Conservation (phyloP, 345 rosid species). For the Cardamine chenopodiifolia region DNA sequence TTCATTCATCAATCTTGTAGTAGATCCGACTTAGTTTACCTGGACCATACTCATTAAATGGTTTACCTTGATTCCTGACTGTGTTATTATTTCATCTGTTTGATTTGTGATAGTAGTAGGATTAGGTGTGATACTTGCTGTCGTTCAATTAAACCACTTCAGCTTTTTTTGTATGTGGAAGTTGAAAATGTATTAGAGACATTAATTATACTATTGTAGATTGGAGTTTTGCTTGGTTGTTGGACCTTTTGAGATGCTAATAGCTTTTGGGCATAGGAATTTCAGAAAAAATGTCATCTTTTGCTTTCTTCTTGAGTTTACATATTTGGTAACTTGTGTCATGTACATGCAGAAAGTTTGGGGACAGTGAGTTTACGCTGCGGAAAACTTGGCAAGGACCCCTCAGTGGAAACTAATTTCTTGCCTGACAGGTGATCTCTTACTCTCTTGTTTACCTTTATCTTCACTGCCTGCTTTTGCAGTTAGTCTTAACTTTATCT, state of each 20-base stretch:
- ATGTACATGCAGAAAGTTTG: slow-evolving; percentile 39
- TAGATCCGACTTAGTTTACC: background rate
- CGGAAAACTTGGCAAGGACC: slow-evolving; percentile 91
- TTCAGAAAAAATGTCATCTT: background rate
- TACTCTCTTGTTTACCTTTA: slow-evolving; percentile 22
- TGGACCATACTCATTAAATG: background rate
- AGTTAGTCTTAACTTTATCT: slow-evolving; percentile 44
- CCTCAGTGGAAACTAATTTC: slow-evolving; percentile 93
- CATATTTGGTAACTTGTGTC: slow-evolving; percentile 4
- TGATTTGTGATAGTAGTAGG: background rate
- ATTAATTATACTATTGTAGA: background rate
- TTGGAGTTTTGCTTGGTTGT: slow-evolving; percentile 8
- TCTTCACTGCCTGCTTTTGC: slow-evolving; percentile 3
- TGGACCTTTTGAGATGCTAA: slow-evolving; percentile 27
- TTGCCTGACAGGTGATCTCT: slow-evolving; percentile 88
- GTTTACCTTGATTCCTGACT: background rate
- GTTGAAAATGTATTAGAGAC: background rate
- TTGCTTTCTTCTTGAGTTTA: background rate
- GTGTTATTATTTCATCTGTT: background rate
- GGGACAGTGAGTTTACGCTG: slow-evolving; percentile 49
- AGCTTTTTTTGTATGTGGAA: background rate
- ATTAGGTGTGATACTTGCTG: slow-evolving; percentile 1
- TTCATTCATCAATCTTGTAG: slow-evolving; percentile 11
- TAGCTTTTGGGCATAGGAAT: background rate
- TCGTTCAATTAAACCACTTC: background rate